Evolutionary conservation across 495 filamentous ascomycete genomes (phyloP).

Genomic region (Thermothielavioides terrestris): DNA sequence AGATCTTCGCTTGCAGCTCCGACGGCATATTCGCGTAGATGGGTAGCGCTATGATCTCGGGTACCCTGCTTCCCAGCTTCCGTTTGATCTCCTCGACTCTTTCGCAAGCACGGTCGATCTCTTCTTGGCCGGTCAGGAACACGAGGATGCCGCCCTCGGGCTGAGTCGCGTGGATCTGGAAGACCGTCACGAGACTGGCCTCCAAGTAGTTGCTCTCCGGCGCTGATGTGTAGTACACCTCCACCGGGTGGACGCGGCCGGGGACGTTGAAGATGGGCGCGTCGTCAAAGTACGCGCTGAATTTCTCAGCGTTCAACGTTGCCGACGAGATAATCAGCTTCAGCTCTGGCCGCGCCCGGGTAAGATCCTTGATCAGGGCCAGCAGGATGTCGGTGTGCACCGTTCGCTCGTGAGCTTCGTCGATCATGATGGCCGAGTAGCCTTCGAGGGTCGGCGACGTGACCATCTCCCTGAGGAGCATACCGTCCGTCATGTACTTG

Average conservation of each 20-base stretch:
- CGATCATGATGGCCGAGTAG: constrained; percentile 93
- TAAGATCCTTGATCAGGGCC: constrained; percentile 86
- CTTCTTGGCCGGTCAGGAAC: constrained; percentile 83
- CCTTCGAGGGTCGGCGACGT: constrained; percentile 76
- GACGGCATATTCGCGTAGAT: constrained; percentile 86
- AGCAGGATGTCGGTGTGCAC: constrained; percentile 87
- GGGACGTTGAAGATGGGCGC: constrained; percentile 96
- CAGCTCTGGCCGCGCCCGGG: constrained; percentile 74
- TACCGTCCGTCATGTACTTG: constrained; percentile 98
- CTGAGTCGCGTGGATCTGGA: constrained; percentile 91
- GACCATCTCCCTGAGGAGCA: constrained; percentile 86
- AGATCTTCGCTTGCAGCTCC: constrained; percentile 79
- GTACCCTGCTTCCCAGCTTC: constrained; percentile 74
- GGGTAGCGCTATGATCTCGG: constrained; percentile 76
- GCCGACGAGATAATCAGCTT: constrained; percentile 92
- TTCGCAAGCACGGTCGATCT: constrained; percentile 78
- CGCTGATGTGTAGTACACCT: constrained; percentile 84
- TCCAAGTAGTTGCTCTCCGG: constrained; percentile 93
- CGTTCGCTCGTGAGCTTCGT: constrained; percentile 94
- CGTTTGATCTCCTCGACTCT: constrained; percentile 71
- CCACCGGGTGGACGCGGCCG: constrained; percentile 80
- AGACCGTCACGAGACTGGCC: constrained; percentile 85
- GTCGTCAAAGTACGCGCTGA: constrained; percentile 86
- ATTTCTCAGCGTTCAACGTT: constrained; percentile 92
- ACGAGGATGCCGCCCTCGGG: constrained; percentile 83